Evolutionary conservation across 2,329 filamentous ascomycete genomes (phyloP).

Genomic region (Penicillium sp.): DNA sequence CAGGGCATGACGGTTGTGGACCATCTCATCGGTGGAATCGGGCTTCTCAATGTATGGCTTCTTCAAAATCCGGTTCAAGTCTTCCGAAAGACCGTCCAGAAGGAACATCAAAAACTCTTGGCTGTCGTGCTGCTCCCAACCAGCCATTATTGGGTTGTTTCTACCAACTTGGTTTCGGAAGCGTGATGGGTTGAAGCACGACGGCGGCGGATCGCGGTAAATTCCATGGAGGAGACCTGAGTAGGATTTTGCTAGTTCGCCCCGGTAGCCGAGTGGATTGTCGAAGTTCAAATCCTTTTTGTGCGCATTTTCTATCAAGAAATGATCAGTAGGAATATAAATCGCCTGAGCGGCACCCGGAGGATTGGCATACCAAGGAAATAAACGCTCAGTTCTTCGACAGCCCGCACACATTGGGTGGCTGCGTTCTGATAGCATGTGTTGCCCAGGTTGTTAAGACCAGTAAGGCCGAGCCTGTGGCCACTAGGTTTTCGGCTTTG

Average conservation of each 20-base stretch:
- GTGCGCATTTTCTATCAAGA: conserved; percentile 56
- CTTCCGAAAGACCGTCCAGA: conserved; percentile 90
- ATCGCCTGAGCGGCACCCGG: neutral
- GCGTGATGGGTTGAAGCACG: conserved; percentile 71
- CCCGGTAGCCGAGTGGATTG: conserved; percentile 82
- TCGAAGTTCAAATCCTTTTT: conserved; percentile 76
- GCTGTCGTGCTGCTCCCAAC: conserved; percentile 94
- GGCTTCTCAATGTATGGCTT: conserved; percentile 98
- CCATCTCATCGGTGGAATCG: conserved; percentile 95
- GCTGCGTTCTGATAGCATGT: conserved; percentile 99
- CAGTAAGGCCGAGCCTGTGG: conserved; percentile 72
- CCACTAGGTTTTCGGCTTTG: conserved; percentile 63
- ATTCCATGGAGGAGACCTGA: conserved; percentile 72
- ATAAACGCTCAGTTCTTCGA: conserved; percentile 89
- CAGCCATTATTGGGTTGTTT: conserved; percentile 81
- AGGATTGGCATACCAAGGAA: conserved; percentile 58
- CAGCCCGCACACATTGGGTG: conserved; percentile 87
- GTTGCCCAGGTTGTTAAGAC: conserved; percentile 87
- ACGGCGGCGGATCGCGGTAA: conserved; percentile 64
- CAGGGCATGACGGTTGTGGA: conserved; percentile 75
- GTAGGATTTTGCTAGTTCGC: conserved; percentile 83
- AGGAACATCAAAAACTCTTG: conserved; percentile 96
- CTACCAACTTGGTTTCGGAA: conserved; percentile 82
- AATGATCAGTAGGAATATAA: neutral
- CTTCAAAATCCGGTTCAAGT: conserved; percentile 87